phyloP scores from a whole-genome alignment of 192 early-diverging fungal genomes.

The Obelidium mucronatum region DNA sequence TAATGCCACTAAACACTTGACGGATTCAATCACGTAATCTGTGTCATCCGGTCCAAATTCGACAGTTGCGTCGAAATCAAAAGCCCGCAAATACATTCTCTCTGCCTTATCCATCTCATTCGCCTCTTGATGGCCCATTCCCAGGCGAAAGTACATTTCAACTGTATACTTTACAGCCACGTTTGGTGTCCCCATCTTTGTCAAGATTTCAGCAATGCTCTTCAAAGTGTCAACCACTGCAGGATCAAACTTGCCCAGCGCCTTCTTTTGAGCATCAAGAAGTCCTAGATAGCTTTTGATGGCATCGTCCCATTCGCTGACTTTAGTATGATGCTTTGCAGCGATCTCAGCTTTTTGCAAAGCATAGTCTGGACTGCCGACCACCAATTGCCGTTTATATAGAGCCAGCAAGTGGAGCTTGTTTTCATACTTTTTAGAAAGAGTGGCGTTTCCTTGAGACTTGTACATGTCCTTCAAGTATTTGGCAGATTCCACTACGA shows the following conservation, averaged over 20 bases:
- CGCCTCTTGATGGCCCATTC: not conserved
- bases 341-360: not conserved
- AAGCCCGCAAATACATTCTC: slow-evolving; percentile 3
- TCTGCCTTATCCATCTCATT: slow-evolving; percentile 2
- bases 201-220: not conserved
- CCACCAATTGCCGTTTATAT: not conserved
- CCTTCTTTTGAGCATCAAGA: not conserved
- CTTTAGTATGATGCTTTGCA: not conserved
- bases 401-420: not conserved
- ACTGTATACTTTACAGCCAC: not conserved
- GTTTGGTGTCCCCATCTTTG: not conserved
- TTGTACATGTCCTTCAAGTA: not conserved
- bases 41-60: not conserved
- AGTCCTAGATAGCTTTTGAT: not conserved
- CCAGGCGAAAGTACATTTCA: not conserved
- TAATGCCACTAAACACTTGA: not conserved
- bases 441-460: not conserved
- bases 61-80: not conserved
- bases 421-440: not conserved
- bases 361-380: not conserved
- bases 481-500: not conserved
- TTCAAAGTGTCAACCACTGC: not conserved
- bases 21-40: slow-evolving; percentile 5
- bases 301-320: not conserved
- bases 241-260: not conserved